Percentiles rank a stretch among this genome's conserved stretches.
phyloP scores from a whole-genome alignment of 2,329 filamentous ascomycete species.

The Xylariaceae sp. region DNA sequence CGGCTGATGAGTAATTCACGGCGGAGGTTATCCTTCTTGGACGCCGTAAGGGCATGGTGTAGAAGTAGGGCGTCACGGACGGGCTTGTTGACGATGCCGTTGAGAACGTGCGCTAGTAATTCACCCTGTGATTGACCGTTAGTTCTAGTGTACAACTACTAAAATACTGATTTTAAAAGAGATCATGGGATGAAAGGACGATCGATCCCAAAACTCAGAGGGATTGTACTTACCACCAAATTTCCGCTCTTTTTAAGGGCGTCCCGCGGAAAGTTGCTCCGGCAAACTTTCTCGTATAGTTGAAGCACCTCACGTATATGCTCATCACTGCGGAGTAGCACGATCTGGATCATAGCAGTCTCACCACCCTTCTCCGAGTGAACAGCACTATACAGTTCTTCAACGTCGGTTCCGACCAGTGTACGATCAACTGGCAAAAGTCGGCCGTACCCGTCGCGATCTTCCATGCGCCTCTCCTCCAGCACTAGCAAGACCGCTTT shows the following conservation, averaged over 20 bases:
- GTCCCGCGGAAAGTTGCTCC: conserved; percentile 80
- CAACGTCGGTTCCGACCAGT: conserved; percentile 66
- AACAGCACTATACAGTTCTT: conserved; percentile 63
- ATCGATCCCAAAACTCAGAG: background rate
- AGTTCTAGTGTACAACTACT: background rate
- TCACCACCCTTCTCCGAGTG: conserved; percentile 77
- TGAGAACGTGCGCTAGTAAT: conserved; percentile 88
- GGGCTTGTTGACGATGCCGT: conserved; percentile 92
- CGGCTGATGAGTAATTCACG: conserved; percentile 84
- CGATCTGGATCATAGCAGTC: conserved; percentile 78
- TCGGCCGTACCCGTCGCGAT: conserved; percentile 62
- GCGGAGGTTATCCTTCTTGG: conserved; percentile 65
- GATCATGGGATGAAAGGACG: background rate
- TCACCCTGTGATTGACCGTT: conserved; percentile 62
- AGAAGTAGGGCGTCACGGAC: conserved; percentile 88
- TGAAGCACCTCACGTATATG: conserved; percentile 78
- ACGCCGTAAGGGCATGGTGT: conserved; percentile 79
- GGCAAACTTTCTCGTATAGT: conserved; percentile 68
- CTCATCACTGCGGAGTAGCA: conserved; percentile 72
- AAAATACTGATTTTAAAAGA: too few species aligned
- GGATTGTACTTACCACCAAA: conserved; percentile 65
- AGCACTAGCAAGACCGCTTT: conserved; percentile 78
- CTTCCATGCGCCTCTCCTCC: conserved; percentile 79
- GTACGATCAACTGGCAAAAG: conserved; percentile 53
- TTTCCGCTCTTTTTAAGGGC: conserved; percentile 87